Conservation (phyloP, 306 rosid genomes). For the Cajanus cajan region DNA sequence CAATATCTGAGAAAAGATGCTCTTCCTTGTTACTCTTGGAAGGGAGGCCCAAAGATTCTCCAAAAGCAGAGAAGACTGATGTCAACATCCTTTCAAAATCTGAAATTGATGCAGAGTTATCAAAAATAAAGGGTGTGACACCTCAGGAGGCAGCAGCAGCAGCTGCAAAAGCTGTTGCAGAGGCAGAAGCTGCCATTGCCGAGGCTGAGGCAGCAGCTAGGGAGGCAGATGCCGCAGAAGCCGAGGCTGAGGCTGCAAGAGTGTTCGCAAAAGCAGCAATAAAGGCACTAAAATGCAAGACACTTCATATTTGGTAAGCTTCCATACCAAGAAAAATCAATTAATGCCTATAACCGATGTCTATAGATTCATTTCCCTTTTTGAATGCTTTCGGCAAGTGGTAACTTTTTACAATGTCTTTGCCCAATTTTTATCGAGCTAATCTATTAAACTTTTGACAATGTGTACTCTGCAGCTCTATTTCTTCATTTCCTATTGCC, state of each 20-base stretch:
- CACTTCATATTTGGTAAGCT: constrained; percentile 51
- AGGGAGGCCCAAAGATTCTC: constrained; percentile 51
- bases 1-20: constrained; percentile 58
- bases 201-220: constrained; percentile 87
- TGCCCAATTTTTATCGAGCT: neutral
- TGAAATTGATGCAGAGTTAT: constrained; percentile 65
- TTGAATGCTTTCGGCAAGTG: neutral
- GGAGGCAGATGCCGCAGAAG: constrained; percentile 91
- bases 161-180: constrained; percentile 92
- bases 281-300: constrained; percentile 76
- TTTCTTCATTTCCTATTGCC: neutral
- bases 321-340: constrained; percentile 10
- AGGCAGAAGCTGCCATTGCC: constrained; percentile 86
- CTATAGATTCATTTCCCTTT: neutral
- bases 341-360: neutral
- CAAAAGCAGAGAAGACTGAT: constrained; percentile 46
- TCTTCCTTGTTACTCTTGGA: constrained; percentile 49
- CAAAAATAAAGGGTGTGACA: constrained; percentile 66
- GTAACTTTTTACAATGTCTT: neutral
- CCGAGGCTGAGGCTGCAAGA: constrained; percentile 92
- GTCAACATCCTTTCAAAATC: constrained; percentile 56
- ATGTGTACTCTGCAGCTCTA: too few relatives aligned
- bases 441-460: neutral
- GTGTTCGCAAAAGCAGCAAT: constrained; percentile 84
- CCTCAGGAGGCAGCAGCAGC: constrained; percentile 81